Conservation (phyloP, 2,329 filamentous ascomycete species). For the Ophiosphaerella herpotricha region DNA sequence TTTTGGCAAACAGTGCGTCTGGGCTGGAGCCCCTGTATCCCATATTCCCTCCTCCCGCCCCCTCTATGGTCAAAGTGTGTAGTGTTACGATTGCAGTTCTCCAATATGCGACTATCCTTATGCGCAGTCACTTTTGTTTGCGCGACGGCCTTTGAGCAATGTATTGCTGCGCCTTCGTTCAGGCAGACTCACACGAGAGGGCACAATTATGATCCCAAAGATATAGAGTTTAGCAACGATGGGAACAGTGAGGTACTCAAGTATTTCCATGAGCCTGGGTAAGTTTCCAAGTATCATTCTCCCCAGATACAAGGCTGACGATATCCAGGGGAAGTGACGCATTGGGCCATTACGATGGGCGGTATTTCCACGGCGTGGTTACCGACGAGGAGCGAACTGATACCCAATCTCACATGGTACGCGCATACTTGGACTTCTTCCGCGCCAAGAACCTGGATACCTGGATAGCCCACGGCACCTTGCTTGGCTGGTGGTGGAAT, state of each 20-base stretch:
- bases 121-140: conserved; percentile 26
- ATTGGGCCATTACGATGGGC: conserved; percentile 73
- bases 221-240: background rate
- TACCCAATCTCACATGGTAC: conserved; percentile 70
- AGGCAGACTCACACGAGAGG: background rate
- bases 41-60: background rate
- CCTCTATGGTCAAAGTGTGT: background rate
- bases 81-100: background rate
- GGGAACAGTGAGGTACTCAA: conserved; percentile 28
- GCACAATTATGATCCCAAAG: background rate
- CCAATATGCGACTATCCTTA: conserved; percentile 33
- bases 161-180: conserved; percentile 26
- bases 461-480: conserved; percentile 83
- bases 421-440: conserved; percentile 73
- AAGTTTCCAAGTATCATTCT: conserved; percentile 11
- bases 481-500: conserved; percentile 92
- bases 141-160: conserved; percentile 21
- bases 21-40: background rate
- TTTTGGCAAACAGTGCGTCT: background rate
- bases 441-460: conserved; percentile 70
- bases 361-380: conserved; percentile 69
- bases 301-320: conserved; percentile 13
- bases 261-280: conserved; percentile 49
- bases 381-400: conserved; percentile 68
- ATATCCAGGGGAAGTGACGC: conserved; percentile 51